phyloP scores from a whole-genome alignment of 805 yeast genomes.

The Pichia manshurica region DNA sequence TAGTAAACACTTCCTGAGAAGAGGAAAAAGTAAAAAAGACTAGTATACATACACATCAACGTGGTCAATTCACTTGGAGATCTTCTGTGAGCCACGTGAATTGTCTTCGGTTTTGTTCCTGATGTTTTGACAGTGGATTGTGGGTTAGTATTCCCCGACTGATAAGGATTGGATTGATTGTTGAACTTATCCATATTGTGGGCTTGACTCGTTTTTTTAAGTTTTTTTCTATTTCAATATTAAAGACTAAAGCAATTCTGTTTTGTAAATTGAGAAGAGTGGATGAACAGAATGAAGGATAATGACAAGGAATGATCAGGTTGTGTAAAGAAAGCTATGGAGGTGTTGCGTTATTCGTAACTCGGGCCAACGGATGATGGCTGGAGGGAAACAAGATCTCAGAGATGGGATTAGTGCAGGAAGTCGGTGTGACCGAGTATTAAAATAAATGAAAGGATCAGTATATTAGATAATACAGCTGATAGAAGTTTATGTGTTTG shows the following conservation, averaged over 20 bases:
- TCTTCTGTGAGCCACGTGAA: slow-evolving; percentile 94
- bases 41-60: slow-evolving; percentile 59
- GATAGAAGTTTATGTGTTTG: no score
- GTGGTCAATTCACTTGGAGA: slow-evolving; percentile 94
- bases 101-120: slow-evolving; percentile 44
- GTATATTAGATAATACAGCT: no score
- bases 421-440: no score
- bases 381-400: no score
- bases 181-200: slow-evolving; percentile 4
- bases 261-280: background rate
- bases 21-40: background rate
- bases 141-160: slow-evolving; percentile 14
- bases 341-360: no score
- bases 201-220: background rate
- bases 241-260: background rate
- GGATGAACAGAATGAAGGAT: no score
- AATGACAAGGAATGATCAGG: background rate
- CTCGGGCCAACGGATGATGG: no score
- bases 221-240: background rate
- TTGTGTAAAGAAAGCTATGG: background rate
- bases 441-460: no score
- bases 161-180: background rate
- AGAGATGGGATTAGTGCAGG: no score
- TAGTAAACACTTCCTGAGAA: background rate
- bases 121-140: slow-evolving; percentile 29